A percentile compares a stretch with the other conserved stretches of the same genome.
These are phyloP conservation scores for Jatropha curcas DNA, from an alignment of 345 rosid genomes.

Conservation along the genomic window DNA sequence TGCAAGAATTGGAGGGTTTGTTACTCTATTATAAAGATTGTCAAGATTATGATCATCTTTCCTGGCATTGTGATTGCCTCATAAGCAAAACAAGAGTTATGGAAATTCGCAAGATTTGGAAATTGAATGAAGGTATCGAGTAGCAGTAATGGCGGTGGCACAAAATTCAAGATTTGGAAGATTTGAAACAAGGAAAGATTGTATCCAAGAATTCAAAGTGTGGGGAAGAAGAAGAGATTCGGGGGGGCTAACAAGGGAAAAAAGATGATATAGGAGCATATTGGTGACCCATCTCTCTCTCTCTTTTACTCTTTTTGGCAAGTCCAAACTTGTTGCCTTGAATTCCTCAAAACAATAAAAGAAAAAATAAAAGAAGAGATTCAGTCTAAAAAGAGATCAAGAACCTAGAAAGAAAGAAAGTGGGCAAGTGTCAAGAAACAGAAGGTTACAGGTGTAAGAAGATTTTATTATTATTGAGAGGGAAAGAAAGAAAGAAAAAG, in stretches of 20 bases:
- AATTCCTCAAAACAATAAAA: conserved; percentile 45
- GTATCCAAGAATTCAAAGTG: conserved; percentile 5
- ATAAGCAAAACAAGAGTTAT: background rate
- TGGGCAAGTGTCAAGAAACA: conserved; percentile 25
- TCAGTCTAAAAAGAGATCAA: conserved; percentile 30
- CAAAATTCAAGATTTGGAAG: conserved; percentile 10
- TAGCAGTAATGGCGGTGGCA: conserved; percentile 7
- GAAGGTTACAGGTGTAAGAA: conserved; percentile 18
- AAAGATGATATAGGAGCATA: background rate
- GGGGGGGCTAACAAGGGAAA: background rate
- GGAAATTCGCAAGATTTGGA: background rate
- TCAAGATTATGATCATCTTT: conserved; percentile 1
- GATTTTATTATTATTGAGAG: conserved; percentile 36
- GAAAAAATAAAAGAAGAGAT: conserved; percentile 33
- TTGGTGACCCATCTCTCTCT: conserved; percentile 3
- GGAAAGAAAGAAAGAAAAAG: conserved; percentile 24
- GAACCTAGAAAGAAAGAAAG: conserved; percentile 23
- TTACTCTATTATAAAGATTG: background rate
- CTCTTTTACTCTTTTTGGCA: conserved; percentile 28
- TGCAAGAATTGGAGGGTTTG: conserved; percentile 1
- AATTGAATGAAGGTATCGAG: background rate
- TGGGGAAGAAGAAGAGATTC: background rate
- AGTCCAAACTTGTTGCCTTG: conserved; percentile 43
- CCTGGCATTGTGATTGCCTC: background rate
- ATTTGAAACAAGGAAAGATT: background rate